Conservation (phyloP, 108 stramenopile genomes). For the Mayamaea pseudoterrestris region DNA sequence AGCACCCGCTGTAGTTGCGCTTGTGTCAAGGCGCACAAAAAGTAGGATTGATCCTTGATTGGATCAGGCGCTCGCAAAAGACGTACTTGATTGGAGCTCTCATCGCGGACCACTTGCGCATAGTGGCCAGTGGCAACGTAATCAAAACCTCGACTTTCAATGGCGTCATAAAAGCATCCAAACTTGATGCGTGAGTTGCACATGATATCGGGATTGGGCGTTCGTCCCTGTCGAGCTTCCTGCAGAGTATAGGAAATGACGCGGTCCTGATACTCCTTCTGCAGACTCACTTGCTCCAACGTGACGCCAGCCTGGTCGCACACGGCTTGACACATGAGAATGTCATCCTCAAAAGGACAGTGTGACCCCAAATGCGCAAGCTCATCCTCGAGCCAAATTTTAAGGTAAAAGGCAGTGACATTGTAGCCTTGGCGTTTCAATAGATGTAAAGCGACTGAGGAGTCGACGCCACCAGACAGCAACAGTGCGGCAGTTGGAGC, state of each 20-base stretch:
- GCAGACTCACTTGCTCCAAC: constrained; percentile 74
- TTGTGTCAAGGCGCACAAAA: constrained; percentile 86
- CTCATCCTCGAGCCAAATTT: constrained; percentile 98
- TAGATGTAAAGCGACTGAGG: constrained; percentile 85
- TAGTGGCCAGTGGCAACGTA: constrained; percentile 94
- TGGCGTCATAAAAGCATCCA: constrained; percentile 82
- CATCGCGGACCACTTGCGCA: constrained; percentile 55
- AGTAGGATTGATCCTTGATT: constrained; percentile 96
- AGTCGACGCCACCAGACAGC: constrained; percentile 94
- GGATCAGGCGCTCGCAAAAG: constrained; percentile 86
- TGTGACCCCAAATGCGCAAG: constrained; percentile 76
- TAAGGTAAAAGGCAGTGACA: constrained; percentile 91
- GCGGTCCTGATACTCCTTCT: constrained; percentile 80
- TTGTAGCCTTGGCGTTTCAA: constrained; percentile 73
- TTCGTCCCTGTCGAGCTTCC: constrained; percentile 78
- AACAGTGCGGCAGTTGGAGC: constrained; percentile 75
- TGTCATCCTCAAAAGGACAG: constrained; percentile 95
- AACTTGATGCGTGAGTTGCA: constrained; percentile 96
- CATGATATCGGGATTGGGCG: constrained; percentile 97
- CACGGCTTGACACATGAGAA: constrained; percentile 58
- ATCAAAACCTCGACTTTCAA: constrained; percentile 40
- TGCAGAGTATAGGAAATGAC: constrained; percentile 84
- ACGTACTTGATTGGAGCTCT: constrained; percentile 10
- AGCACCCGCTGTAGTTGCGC: constrained; percentile 64
- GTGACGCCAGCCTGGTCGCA: constrained; percentile 86